Evolutionary conservation across 768 basidiomycete genomes (phyloP).

Genomic region (Kwoniella heveanensis): DNA sequence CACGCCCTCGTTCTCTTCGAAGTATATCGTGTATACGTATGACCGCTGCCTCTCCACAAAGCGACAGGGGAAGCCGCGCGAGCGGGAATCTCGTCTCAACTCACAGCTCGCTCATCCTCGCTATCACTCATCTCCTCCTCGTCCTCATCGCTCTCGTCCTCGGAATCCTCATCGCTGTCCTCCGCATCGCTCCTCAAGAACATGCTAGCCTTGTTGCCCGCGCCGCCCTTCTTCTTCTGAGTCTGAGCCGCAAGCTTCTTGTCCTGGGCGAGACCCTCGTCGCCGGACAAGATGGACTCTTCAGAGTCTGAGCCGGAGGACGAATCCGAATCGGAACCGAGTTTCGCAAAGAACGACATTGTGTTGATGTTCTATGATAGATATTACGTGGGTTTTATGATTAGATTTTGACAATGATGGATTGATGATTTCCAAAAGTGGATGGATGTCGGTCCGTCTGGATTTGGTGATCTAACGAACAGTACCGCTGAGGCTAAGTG

Average conservation of each 20-base stretch:
- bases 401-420: background rate
- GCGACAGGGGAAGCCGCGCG: too few relatives aligned
- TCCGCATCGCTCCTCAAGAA: conserved; percentile 59
- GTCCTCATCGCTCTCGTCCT: conserved; percentile 58
- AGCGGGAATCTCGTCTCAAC: too few relatives aligned
- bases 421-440: background rate
- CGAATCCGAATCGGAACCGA: conserved; percentile 43
- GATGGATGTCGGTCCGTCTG: background rate
- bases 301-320: conserved; percentile 51
- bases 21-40: too few relatives aligned
- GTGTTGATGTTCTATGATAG: background rate
- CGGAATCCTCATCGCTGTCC: conserved; percentile 64
- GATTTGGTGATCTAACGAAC: background rate
- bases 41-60: too few relatives aligned
- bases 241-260: conserved; percentile 28
- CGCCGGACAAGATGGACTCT: conserved; percentile 51
- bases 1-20: too few relatives aligned
- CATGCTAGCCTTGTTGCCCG: conserved; percentile 26
- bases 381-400: too few relatives aligned
- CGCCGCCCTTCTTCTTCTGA: conserved; percentile 16
- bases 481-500: background rate
- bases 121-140: conserved; percentile 56
- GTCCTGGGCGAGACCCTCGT: conserved; percentile 45
- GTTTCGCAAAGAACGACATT: conserved; percentile 55
- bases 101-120: conserved; percentile 36